Base-by-base conservation (phyloP, 495 filamentous ascomycete species). In the Massariosphaeria phaeospora region DNA sequence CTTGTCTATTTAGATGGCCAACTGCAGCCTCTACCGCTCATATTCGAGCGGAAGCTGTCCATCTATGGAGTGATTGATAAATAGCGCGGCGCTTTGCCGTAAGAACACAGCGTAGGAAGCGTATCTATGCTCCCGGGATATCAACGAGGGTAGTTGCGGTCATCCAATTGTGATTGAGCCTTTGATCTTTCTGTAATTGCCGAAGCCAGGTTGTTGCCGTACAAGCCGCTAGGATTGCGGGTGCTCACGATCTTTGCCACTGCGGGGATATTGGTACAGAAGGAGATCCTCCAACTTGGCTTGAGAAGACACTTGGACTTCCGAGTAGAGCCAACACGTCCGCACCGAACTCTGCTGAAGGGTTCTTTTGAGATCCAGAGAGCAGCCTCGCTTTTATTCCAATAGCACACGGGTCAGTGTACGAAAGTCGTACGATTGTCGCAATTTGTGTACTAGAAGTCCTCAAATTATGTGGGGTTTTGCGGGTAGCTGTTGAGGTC, bases 221-320 rank as follows among this genome's bases (percentile, higher is more conserved):
- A 11, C 10, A 10, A 18, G 9, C 9, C 9, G 7, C 17, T 18
- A 17, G 7, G 38, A 7, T 18, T 17, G n/a, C 17, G 15, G 10
- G 9, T 26, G 3, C 20, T n/a, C 50, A 54, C 50, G 50, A 54
- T 46, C n/a, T 54, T 54, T 54, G 50, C 40, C 50, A 54, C 50
- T 38, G 41, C 29, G 29, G 40, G 31, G 50, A 54, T 45, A 26
- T 45, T 30, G 29, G 29, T n/a, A n/a, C n/a, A n/a, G n/a, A n/a
- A n/a, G n/a, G n/a, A n/a, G n/a, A n/a, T n/a, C n/a, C n/a, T n/a
- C n/a, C n/a, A n/a, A n/a, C n/a, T n/a, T n/a, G n/a, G n/a, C n/a
- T n/a, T n/a, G n/a, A n/a, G n/a, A n/a, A n/a, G n/a, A n/a, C n/a
- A n/a, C n/a, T n/a, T n/a, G n/a, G n/a, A n/a, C n/a, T n/a, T n/a